Conservation (phyloP, 2,329 filamentous ascomycete species). For the Diaporthe vaccinii region DNA sequence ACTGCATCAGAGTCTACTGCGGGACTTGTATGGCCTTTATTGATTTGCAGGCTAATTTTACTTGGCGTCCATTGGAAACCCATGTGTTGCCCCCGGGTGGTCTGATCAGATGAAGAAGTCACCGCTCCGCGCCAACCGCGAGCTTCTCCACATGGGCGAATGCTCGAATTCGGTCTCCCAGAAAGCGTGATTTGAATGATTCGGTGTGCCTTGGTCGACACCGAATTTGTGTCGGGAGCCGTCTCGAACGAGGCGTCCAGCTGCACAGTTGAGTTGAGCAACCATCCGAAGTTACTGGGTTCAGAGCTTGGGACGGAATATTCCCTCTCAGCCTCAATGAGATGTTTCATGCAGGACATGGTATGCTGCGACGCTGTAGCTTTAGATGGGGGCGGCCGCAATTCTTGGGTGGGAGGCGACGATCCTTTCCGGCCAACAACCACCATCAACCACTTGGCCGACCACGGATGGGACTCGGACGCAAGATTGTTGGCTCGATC, state of each 20-base stretch:
- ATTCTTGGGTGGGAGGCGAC: neutral
- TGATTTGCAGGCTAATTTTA: conserved; percentile 15
- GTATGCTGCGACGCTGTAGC: conserved; percentile 22
- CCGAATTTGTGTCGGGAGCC: neutral
- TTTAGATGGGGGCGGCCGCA: neutral
- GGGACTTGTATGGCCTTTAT: neutral
- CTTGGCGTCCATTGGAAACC: conserved; percentile 6
- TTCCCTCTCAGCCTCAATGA: conserved; percentile 26
- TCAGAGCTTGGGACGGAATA: conserved; percentile 29
- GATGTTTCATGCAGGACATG: conserved; percentile 30
- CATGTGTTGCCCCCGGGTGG: neutral
- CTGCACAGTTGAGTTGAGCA: neutral
- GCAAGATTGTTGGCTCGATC: conserved; percentile 29
- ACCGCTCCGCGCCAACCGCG: neutral
- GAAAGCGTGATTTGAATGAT: no score
- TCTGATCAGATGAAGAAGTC: conserved; percentile 18
- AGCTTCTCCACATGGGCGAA: neutral
- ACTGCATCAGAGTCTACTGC: conserved; percentile 21
- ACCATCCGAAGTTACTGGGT: neutral
- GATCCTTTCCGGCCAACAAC: conserved; percentile 9
- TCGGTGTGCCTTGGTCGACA: neutral
- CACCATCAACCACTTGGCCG: no score
- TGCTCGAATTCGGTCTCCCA: conserved; percentile 8
- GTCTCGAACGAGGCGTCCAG: neutral
- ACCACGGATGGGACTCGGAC: neutral